phyloP scores from a whole-genome alignment of 495 filamentous ascomycete genomes.

The Neurospora sp. region DNA sequence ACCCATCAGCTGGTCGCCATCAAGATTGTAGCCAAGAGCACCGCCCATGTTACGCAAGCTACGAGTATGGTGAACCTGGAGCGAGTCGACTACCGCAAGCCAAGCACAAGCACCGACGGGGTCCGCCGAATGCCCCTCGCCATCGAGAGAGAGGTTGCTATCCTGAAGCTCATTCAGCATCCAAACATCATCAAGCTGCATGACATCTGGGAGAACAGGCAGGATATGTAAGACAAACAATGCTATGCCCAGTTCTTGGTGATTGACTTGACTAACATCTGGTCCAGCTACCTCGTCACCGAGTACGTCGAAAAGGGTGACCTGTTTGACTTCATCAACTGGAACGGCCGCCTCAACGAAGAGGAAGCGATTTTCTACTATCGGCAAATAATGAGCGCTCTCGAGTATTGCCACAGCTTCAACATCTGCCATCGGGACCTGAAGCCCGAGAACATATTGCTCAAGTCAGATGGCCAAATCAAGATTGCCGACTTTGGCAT shows the following conservation, averaged over 20 bases:
- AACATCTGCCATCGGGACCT: slow-evolving; percentile 93
- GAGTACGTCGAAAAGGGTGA: slow-evolving; percentile 90
- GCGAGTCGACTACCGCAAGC: slow-evolving; percentile 29
- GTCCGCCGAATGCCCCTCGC: slow-evolving; percentile 67
- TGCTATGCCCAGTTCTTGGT: neutral
- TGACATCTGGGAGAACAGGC: slow-evolving; percentile 93
- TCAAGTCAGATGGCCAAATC: slow-evolving; percentile 60
- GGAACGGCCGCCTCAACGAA: slow-evolving; percentile 58
- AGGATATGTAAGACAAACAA: slow-evolving; percentile 64
- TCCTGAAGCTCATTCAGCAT: slow-evolving; percentile 93
- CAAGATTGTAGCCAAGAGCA: slow-evolving; percentile 83
- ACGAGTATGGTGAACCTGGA: slow-evolving; percentile 70
- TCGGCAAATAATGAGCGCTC: slow-evolving; percentile 83
- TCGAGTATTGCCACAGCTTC: slow-evolving; percentile 86
- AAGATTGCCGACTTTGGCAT: slow-evolving; percentile 98
- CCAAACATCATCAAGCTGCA: slow-evolving; percentile 83
- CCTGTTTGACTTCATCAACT: slow-evolving; percentile 71
- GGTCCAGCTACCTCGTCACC: slow-evolving; percentile 79
- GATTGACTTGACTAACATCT: slow-evolving; percentile 14
- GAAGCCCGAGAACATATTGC: slow-evolving; percentile 93
- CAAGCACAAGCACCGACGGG: slow-evolving; percentile 34
- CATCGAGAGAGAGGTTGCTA: slow-evolving; percentile 85
- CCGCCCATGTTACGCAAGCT: slow-evolving; percentile 58
- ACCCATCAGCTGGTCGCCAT: slow-evolving; percentile 74
- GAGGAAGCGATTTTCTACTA: slow-evolving; percentile 75